These are phyloP conservation scores for Sherardia arvensis DNA, from an alignment of 257 asterid genomes.

Conservation along the genomic window DNA sequence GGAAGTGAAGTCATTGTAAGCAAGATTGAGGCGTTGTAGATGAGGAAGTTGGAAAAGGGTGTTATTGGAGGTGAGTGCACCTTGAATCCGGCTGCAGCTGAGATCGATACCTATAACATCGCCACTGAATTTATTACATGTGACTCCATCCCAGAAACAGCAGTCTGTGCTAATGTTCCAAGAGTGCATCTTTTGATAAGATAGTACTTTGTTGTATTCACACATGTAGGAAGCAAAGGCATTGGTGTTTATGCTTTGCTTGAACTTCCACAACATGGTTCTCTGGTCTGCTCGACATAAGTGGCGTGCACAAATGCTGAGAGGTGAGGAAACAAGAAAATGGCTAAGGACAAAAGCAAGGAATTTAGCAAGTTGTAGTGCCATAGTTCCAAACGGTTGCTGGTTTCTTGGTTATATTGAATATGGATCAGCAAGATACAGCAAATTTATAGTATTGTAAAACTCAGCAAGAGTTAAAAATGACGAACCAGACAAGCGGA, in stretches of 20 bases:
- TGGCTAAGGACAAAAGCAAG: slow-evolving; percentile 4
- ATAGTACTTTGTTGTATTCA: not conserved
- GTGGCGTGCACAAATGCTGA: not conserved
- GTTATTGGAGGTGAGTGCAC: slow-evolving; percentile 7
- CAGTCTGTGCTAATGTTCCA: slow-evolving; percentile 15
- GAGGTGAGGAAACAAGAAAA: slow-evolving; percentile 3
- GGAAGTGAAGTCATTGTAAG: slow-evolving; percentile 15
- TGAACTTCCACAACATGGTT: slow-evolving; percentile 12
- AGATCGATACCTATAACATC: slow-evolving; percentile 17
- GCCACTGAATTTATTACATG: slow-evolving; percentile 6
- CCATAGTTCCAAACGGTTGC: not conserved
- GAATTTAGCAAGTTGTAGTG: not conserved
- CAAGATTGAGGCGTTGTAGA: slow-evolving; percentile 11
- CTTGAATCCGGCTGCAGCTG: slow-evolving; percentile 12
- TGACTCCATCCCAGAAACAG: slow-evolving; percentile 14
- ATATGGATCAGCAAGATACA: not conserved
- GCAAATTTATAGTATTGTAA: not conserved
- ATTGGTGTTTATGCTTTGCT: slow-evolving; percentile 5
- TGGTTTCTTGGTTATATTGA: not conserved
- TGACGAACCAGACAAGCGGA: no score
- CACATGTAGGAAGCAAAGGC: not conserved
- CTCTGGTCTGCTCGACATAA: slow-evolving; percentile 13
- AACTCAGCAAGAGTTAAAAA: no score
- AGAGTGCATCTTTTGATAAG: slow-evolving; percentile 6
- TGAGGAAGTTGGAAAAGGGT: slow-evolving; percentile 11